Conservation (phyloP, 208 protist genomes). For the Trypanosoma brucei region DNA sequence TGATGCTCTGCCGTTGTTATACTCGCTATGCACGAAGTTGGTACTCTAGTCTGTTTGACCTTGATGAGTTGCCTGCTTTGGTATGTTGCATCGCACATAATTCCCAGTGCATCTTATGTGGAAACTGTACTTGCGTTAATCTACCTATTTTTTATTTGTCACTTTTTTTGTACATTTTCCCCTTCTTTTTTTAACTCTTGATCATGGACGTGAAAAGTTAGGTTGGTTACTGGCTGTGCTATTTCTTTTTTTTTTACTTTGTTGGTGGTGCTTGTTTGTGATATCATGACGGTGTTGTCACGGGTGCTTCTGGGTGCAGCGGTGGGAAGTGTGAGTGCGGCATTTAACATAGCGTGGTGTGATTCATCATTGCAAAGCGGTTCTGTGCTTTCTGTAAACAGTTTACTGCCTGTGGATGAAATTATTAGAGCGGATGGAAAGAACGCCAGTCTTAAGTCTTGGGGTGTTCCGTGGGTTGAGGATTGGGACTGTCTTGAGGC, state of each 20-base stretch:
- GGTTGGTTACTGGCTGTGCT: too few species aligned
- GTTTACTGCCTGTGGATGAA: background rate
- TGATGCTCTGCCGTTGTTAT: background rate
- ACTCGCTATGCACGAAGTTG: background rate
- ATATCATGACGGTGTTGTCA: background rate
- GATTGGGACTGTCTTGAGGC: constrained; percentile 55
- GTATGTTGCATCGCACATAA: background rate
- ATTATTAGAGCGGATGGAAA: constrained; percentile 27
- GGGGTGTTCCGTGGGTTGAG: constrained; percentile 55
- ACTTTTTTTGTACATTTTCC: background rate
- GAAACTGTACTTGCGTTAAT: background rate
- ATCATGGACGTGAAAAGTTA: too few species aligned
- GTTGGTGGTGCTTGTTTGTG: background rate
- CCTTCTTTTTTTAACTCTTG: constrained; percentile 3
- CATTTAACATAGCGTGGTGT: constrained; percentile 3
- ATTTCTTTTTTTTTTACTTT: constrained; percentile 12
- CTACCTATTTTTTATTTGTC: background rate
- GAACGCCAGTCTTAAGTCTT: constrained; percentile 46
- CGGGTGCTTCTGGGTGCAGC: background rate
- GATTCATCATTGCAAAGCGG: background rate
- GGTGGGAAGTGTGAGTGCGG: constrained; percentile 4
- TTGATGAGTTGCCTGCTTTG: too few species aligned
- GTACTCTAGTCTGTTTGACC: too few species aligned
- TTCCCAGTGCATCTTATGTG: background rate
- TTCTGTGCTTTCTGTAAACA: background rate